Evolutionary conservation across 2,329 filamentous ascomycete genomes (phyloP).

Genomic region (Alternaria hordeiaustralica): DNA sequence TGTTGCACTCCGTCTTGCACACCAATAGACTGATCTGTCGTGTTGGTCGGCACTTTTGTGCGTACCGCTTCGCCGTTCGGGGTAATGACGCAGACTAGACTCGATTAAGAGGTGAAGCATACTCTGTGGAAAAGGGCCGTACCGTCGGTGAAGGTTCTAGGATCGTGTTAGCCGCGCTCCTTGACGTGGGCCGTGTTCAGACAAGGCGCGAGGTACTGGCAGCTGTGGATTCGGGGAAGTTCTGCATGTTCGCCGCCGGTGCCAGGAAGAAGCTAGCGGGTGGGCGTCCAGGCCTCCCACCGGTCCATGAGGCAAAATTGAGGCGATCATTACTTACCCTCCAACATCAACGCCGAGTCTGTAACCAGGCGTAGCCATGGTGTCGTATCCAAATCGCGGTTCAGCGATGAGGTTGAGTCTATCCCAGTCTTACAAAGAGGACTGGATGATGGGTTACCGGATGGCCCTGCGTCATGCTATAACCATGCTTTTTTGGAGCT

Average conservation of each 20-base stretch:
- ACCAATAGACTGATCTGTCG: slow-evolving; percentile 56
- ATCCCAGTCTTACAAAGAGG: not conserved
- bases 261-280: not conserved
- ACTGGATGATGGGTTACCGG: not conserved
- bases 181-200: not conserved
- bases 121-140: not conserved
- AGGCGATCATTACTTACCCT: slow-evolving; percentile 32
- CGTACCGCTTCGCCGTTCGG: slow-evolving; percentile 53
- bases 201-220: not conserved
- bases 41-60: slow-evolving; percentile 56
- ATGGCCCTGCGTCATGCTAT: slow-evolving; percentile 15
- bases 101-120: not conserved
- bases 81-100: slow-evolving; percentile 52
- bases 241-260: slow-evolving; percentile 1
- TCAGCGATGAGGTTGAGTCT: not conserved
- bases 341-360: slow-evolving; percentile 45
- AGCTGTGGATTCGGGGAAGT: slow-evolving; percentile 1
- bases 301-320: not conserved
- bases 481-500: slow-evolving; percentile 14
- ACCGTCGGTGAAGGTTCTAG: slow-evolving; percentile 56
- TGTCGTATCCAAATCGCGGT: not conserved
- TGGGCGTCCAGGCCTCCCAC: not conserved
- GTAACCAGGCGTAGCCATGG: slow-evolving; percentile 29
- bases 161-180: slow-evolving; percentile 13
- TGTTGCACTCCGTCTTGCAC: slow-evolving; percentile 56